Evolutionary conservation across 2,329 filamentous ascomycete species (phyloP).

Genomic region (Chrysosporium keratinophilum): DNA sequence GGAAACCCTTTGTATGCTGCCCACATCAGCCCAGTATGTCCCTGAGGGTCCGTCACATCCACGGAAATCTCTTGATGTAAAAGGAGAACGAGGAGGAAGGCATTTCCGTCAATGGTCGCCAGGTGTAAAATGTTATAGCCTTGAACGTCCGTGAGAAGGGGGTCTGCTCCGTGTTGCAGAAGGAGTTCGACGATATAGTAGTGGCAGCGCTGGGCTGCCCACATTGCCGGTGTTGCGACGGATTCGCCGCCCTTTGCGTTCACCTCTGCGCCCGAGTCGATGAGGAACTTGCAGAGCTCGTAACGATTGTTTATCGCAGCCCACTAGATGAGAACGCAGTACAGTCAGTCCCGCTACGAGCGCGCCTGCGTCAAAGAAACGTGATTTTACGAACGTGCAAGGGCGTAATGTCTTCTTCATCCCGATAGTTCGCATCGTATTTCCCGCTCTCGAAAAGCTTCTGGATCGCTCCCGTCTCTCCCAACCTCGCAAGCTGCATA

Average conservation of each 20-base stretch:
- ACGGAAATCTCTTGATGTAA: slow-evolving; percentile 93
- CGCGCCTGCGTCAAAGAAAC: neutral
- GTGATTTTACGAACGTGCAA: slow-evolving; percentile 55
- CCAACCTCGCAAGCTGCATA: slow-evolving; percentile 86
- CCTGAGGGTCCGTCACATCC: slow-evolving; percentile 77
- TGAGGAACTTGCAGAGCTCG: slow-evolving; percentile 89
- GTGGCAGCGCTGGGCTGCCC: slow-evolving; percentile 92
- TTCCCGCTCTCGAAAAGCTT: slow-evolving; percentile 77
- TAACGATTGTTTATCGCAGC: slow-evolving; percentile 98
- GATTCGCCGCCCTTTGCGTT: slow-evolving; percentile 95
- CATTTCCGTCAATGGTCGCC: slow-evolving; percentile 93
- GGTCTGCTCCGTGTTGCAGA: slow-evolving; percentile 82
- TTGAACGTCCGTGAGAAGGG: slow-evolving; percentile 82
- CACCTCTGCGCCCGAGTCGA: slow-evolving; percentile 76
- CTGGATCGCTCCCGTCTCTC: slow-evolving; percentile 77
- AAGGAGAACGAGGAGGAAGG: slow-evolving; percentile 75
- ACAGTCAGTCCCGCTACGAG: slow-evolving; percentile 12
- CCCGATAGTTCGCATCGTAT: slow-evolving; percentile 69
- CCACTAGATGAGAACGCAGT: slow-evolving; percentile 54
- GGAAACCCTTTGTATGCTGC: slow-evolving; percentile 95
- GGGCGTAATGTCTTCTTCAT: slow-evolving; percentile 90
- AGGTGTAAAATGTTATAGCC: slow-evolving; percentile 97
- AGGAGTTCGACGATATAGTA: slow-evolving; percentile 94
- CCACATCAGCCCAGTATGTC: slow-evolving; percentile 97
- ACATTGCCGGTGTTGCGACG: slow-evolving; percentile 84